Evolutionary conservation across 1,284 basidiomycete species (phyloP), one percentile per base, ranked within the genome.

Genomic region (Apiotrichum siamense): DNA sequence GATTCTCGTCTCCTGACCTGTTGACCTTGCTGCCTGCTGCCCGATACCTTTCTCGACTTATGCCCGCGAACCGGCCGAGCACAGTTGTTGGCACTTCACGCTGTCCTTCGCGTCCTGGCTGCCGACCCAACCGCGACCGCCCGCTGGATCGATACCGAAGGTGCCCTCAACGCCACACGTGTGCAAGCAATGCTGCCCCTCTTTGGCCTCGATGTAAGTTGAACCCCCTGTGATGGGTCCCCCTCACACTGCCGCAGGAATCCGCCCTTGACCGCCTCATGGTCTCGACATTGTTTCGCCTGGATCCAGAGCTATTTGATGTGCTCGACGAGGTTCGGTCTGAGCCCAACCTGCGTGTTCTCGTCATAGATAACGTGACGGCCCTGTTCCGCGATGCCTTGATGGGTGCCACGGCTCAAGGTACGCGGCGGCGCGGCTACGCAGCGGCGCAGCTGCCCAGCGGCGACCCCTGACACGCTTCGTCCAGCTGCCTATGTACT

Each of bases 61-160:
- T n/a, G n/a, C n/a, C n/a, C n/a, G n/a, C n/a, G 31, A n/a, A 10
- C 20, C n/a, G 1, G 25, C 35, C 42, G 21, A 55, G 21, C 1
- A 6, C 52, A 70, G 72, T 55, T 74, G 2, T 56, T 74, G 3
- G 66, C 67, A 0, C 60, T 73, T 0, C 66, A 73, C 45, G 60
- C 65, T 7, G 61, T 59, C 0, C 54, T 74, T 6, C 56, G 66
- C 1, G 32, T 58, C 3, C 55, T 74, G 1, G 32, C 43, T 0
- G 38, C 37, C 0, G 60, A 72, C 32, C 24, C 49, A 1, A 37
- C 41, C 1, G 61, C 60, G 0, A 58, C 56, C 0, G 70, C 69
- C 18, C 56, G 50, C 24, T 74, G 72, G 72, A 52, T 74, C 23
- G 72, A 74, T 45, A 68, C 69, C 0, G 66, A 71, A 10, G 70